Evolutionary conservation across 2,329 filamentous ascomycete genomes (phyloP).

Genomic region (Colletotrichum salicis): DNA sequence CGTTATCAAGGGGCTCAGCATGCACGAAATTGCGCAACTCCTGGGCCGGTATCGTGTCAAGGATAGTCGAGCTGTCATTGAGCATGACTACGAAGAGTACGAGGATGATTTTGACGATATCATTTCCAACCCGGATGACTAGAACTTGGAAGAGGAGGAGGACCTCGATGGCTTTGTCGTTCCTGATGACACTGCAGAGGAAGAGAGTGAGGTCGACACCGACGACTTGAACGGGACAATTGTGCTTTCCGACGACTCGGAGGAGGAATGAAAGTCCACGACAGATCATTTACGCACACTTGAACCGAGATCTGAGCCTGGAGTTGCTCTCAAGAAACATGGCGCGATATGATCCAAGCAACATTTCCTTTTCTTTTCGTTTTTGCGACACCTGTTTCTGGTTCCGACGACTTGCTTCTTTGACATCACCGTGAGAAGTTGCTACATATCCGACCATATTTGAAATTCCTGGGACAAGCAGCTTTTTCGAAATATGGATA

Average conservation of each 20-base stretch:
- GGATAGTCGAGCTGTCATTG: too few relatives aligned
- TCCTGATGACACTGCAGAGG: too few relatives aligned
- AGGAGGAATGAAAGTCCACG: neutral
- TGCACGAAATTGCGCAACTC: too few relatives aligned
- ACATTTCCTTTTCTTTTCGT: neutral
- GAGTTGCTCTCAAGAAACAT: neutral
- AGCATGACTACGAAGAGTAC: too few relatives aligned
- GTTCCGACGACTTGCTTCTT: neutral
- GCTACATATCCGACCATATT: neutral
- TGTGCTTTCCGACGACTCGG: neutral
- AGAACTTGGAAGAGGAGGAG: too few relatives aligned
- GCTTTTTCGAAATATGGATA: neutral
- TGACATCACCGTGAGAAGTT: neutral
- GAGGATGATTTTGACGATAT: too few relatives aligned
- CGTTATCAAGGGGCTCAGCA: too few relatives aligned
- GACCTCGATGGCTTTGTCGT: too few relatives aligned
- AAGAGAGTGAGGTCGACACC: too few relatives aligned
- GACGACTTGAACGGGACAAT: too few relatives aligned
- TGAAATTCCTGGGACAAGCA: neutral
- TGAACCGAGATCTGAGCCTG: neutral
- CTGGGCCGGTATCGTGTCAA: too few relatives aligned
- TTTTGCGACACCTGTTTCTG: neutral
- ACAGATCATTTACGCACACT: fast-evolving
- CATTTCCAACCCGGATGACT: too few relatives aligned
- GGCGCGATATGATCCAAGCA: neutral